Conservation (phyloP, 768 basidiomycete genomes). For the Hypholoma fasciculare region DNA sequence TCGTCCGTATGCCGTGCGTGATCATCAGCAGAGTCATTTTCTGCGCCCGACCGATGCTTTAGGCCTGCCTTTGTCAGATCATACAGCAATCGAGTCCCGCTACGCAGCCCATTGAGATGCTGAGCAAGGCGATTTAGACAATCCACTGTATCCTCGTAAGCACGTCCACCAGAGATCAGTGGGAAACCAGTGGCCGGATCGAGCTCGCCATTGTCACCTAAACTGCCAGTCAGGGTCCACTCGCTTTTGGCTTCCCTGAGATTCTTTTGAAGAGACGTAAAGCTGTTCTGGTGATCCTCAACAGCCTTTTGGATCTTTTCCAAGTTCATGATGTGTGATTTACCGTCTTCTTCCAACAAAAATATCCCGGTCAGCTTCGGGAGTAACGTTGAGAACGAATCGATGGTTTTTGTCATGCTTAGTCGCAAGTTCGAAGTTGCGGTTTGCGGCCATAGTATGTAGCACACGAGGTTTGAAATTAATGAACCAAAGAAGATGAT, state of each 20-base stretch:
- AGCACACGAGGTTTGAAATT: constrained; percentile 86
- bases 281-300: constrained; percentile 83
- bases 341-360: constrained; percentile 66
- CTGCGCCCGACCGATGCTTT: constrained; percentile 15
- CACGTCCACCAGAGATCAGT: constrained; percentile 39
- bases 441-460: constrained; percentile 79
- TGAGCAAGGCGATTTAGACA: constrained; percentile 90
- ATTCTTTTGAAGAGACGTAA: constrained; percentile 86
- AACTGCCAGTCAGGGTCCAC: constrained; percentile 46
- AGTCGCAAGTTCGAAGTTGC: constrained; percentile 81
- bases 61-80: constrained; percentile 69
- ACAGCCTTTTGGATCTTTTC: constrained; percentile 78
- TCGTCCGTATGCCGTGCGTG: constrained; percentile 20
- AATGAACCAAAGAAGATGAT: constrained; percentile 76
- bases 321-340: constrained; percentile 52
- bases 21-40: neutral
- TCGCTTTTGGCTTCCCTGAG: constrained; percentile 88
- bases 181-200: constrained; percentile 19
- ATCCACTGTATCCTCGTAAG: constrained; percentile 86
- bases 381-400: constrained; percentile 87
- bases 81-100: constrained; percentile 81
- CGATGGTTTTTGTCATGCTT: constrained; percentile 83
- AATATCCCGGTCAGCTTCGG: constrained; percentile 83
- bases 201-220: constrained; percentile 21
- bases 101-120: constrained; percentile 87